Evolutionary conservation across 345 rosid genomes (phyloP), one percentile per base, ranked within the genome.

Genomic region (Dimocarpus longan): DNA sequence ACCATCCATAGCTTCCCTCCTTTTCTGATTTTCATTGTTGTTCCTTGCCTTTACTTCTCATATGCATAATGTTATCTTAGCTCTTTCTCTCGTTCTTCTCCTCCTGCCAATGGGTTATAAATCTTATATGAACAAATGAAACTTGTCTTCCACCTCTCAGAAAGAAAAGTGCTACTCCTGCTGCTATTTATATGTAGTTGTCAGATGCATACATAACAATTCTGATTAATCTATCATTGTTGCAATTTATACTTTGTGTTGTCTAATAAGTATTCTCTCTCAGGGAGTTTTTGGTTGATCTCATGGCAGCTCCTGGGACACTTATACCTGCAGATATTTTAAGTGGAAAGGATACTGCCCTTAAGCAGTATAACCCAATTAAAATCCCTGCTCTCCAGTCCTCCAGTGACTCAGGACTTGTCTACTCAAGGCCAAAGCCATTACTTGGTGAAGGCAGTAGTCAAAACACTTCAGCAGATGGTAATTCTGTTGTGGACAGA

Each of bases 221-320:
- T 75, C 50, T 46, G 43, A 59, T 8, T 48, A 24, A 74, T 19
- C 5, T 21, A 24, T 74, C 40, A 12, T 10, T 75, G 46, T 65
- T 65, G 12, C 26, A 18, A 5, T 52, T 68, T 32, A n/a, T 74
- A 22, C 5, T 40, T 77, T 68, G 44, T 77, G 46, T 28, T 24
- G 18, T 79, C 71, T 86, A 80, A 89, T 79, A 21, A 48, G 24
- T 78, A 50, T 77, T 52, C 77, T 78, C 80, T 79, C 66, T 84
- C 88, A 97, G 99, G 89, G 99, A 97, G 87, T 93, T 88, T 93
- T 89, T 97, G 91, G 97, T 97, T 79, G 99, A 97, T 90, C 98
- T 97, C 83, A 97, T 97, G 99, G 97, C 98, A 80, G 99, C 93
- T 84, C 97, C 99, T 43, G 99, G 99, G 83, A 94, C 98, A 28